phyloP scores from a whole-genome alignment of 2,329 filamentous ascomycete species.

The Pyrenophora teres region DNA sequence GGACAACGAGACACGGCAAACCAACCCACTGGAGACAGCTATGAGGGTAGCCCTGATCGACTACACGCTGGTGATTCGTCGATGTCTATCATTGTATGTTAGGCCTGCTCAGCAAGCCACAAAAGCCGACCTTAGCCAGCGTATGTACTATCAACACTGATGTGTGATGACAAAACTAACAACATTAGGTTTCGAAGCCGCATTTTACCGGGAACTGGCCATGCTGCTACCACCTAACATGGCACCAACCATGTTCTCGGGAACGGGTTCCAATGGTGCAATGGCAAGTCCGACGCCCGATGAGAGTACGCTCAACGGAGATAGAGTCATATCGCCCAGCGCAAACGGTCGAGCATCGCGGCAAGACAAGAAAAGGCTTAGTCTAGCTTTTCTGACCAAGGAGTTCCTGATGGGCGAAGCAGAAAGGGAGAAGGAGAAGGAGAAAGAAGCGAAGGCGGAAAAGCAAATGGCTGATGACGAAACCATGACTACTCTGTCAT shows the following conservation, averaged over 20 bases:
- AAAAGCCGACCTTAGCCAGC: constrained; percentile 63
- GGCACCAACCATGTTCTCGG: constrained; percentile 37
- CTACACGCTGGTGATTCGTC: constrained; percentile 84
- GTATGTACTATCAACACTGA: constrained; percentile 56
- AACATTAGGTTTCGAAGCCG: constrained; percentile 51
- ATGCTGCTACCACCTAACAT: constrained; percentile 45
- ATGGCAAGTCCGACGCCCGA: constrained; percentile 32
- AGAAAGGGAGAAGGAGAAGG: constrained; percentile 20
- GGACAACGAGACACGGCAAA: constrained; percentile 49
- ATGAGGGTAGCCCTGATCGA: constrained; percentile 86
- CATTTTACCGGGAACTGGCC: constrained; percentile 51
- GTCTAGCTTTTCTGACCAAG: constrained; percentile 47
- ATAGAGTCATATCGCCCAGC: constrained; percentile 25
- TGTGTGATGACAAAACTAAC: constrained; percentile 18
- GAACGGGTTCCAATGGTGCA: constrained; percentile 40
- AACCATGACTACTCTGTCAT: constrained; percentile 28
- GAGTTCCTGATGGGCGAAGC: constrained; percentile 36
- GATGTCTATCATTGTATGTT: constrained; percentile 73
- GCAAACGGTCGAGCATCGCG: constrained; percentile 33
- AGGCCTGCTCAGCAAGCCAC: constrained; percentile 66
- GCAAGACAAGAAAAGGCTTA: constrained; percentile 48
- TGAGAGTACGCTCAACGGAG: constrained; percentile 32
- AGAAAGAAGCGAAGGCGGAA: constrained; percentile 20
- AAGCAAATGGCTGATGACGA: constrained; percentile 28
- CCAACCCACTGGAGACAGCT: constrained; percentile 70